Evolutionary conservation across 495 filamentous ascomycete genomes (phyloP).

Genomic region (Tetracladium marchalianum): DNA sequence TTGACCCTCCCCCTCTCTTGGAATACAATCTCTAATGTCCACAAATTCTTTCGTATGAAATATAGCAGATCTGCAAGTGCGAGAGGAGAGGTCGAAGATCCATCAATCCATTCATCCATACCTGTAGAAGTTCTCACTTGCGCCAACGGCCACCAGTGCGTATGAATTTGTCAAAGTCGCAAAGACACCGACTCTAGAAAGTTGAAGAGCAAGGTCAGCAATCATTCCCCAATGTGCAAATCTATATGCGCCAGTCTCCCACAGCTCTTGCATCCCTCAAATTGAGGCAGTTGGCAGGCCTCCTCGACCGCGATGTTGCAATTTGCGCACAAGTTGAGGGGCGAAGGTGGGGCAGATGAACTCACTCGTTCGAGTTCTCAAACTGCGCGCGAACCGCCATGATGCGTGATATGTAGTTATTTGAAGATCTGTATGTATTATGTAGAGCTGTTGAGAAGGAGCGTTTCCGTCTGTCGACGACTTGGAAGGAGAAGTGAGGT

Average conservation of each 20-base stretch:
- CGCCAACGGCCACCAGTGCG: slow-evolving; percentile 83
- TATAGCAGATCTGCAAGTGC: too few relatives aligned
- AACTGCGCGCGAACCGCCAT: slow-evolving; percentile 88
- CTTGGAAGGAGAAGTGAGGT: not conserved
- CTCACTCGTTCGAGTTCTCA: slow-evolving; percentile 97
- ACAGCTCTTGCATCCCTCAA: not conserved
- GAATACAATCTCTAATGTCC: too few relatives aligned
- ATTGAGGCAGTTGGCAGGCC: too few relatives aligned
- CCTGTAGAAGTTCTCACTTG: slow-evolving; percentile 97
- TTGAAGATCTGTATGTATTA: not conserved
- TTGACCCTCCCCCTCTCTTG: not conserved
- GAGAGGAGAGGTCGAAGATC: not conserved
- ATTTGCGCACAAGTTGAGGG: not conserved
- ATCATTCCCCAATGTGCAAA: not conserved
- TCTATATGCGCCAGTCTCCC: not conserved
- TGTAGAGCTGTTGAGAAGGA: too few relatives aligned
- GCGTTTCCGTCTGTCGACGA: not conserved
- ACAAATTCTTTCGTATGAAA: too few relatives aligned
- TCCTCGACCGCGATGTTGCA: too few relatives aligned
- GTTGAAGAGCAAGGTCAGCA: not conserved
- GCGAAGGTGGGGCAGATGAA: slow-evolving; percentile 14
- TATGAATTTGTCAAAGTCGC: slow-evolving; percentile 93
- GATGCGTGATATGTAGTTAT: slow-evolving; percentile 10
- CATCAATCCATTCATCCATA: slow-evolving; percentile 17
- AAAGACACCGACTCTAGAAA: slow-evolving; percentile 83